A percentile compares a stretch with the other conserved stretches of the same genome.
phyloP scores from a whole-genome alignment of 805 yeast species.

The Candida sonorensis region DNA sequence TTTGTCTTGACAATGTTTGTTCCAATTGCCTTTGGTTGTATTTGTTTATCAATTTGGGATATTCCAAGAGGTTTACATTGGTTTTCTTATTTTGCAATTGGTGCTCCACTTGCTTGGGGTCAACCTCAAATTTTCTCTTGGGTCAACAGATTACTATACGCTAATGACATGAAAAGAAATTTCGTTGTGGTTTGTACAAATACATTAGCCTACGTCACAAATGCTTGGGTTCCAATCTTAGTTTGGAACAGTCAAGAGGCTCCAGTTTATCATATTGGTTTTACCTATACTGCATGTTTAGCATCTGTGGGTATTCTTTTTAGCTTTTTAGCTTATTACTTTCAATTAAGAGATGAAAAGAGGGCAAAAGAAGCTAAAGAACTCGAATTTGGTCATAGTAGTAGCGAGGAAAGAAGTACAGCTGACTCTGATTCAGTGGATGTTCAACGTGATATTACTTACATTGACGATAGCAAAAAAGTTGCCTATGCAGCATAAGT shows the following conservation, averaged over 20 bases:
- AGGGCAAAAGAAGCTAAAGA: neutral
- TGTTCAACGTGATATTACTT: no score
- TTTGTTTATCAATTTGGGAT: conserved; percentile 39
- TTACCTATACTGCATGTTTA: conserved; percentile 31
- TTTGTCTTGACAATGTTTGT: conserved; percentile 33
- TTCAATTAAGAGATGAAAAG: conserved; percentile 18
- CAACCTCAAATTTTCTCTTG: conserved; percentile 52
- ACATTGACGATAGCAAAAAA: no score
- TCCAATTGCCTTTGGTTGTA: conserved; percentile 27
- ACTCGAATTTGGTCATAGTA: no score
- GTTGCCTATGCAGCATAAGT: no score
- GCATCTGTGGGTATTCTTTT: conserved; percentile 26
- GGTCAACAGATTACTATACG: conserved; percentile 41
- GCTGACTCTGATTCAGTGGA: neutral
- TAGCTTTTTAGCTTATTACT: conserved; percentile 19
- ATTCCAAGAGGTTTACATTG: conserved; percentile 44
- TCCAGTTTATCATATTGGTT: conserved; percentile 33
- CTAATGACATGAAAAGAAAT: conserved; percentile 37
- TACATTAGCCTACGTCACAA: conserved; percentile 34
- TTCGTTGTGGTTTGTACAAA: conserved; percentile 34
- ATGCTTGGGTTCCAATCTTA: conserved; percentile 34
- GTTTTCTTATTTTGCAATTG: conserved; percentile 40
- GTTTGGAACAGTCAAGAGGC: conserved; percentile 32
- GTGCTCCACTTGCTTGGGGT: conserved; percentile 43
- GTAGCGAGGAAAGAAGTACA: neutral